A percentile compares a stretch with the other conserved stretches of the same genome.
phyloP scores from a whole-genome alignment of 345 rosid species.

The Pseudoturritis turrita region DNA sequence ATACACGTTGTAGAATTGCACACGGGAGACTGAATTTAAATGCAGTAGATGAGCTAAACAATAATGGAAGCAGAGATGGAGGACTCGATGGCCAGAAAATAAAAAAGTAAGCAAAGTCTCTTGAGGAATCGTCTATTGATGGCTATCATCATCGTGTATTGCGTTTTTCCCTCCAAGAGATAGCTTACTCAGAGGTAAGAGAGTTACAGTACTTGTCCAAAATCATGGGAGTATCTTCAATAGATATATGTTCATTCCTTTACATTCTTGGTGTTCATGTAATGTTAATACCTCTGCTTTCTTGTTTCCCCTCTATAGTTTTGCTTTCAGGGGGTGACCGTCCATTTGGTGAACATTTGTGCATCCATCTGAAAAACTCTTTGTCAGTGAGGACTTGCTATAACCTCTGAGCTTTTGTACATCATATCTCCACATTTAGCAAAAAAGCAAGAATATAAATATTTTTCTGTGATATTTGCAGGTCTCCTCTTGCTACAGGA shows the following conservation, averaged over 20 bases:
- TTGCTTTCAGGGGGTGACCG: slow-evolving; percentile 15
- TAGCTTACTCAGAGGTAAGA: slow-evolving; percentile 60
- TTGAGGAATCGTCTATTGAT: slow-evolving; percentile 53
- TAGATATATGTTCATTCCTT: neutral
- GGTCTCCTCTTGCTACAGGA: slow-evolving; percentile 16
- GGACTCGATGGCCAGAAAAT: slow-evolving; percentile 16
- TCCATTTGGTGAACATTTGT: slow-evolving; percentile 7
- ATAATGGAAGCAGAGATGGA: slow-evolving; percentile 1
- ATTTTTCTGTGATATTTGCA: neutral
- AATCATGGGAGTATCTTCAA: neutral
- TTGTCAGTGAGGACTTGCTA: slow-evolving; percentile 18
- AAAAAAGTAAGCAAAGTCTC: slow-evolving; percentile 35
- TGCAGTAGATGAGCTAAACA: neutral
- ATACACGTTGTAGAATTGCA: slow-evolving; percentile 8
- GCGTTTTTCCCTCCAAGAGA: slow-evolving; percentile 62
- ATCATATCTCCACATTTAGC: neutral
- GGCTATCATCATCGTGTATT: slow-evolving; percentile 51
- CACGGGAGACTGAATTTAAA: neutral
- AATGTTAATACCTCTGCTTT: slow-evolving; percentile 19
- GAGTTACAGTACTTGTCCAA: neutral
- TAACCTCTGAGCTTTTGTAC: neutral
- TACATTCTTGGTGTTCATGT: neutral
- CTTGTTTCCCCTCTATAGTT: slow-evolving; percentile 28
- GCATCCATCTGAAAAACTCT: slow-evolving; percentile 16
- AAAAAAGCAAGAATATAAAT: neutral